These are phyloP conservation scores for Cyberlindnera samutprakarnensis DNA, from an alignment of 805 yeast species.

Conservation along the genomic window DNA sequence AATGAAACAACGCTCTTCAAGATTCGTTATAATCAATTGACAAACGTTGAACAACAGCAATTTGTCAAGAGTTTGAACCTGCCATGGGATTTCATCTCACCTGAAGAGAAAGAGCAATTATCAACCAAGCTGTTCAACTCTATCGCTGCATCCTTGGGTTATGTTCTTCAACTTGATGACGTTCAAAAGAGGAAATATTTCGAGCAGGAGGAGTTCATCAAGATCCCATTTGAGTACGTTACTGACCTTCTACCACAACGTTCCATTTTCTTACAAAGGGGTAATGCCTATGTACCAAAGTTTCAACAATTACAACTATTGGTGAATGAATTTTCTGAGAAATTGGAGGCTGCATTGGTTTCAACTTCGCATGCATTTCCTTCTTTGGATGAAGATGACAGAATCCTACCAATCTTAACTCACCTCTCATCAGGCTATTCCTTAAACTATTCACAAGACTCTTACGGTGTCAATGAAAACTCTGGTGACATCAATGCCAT, in stretches of 20 bases:
- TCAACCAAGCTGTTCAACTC: slow-evolving; percentile 47
- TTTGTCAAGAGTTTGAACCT: slow-evolving; percentile 63
- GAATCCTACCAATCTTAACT: slow-evolving; percentile 76
- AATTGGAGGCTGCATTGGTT: slow-evolving; percentile 37
- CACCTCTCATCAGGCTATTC: slow-evolving; percentile 72
- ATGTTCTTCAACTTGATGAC: slow-evolving; percentile 37
- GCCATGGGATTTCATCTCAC: slow-evolving; percentile 62
- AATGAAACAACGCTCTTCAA: slow-evolving; percentile 72
- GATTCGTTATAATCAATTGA: slow-evolving; percentile 59
- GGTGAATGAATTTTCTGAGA: slow-evolving; percentile 57
- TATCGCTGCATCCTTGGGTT: slow-evolving; percentile 33
- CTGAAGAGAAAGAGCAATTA: slow-evolving; percentile 50
- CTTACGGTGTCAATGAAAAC: slow-evolving; percentile 15
- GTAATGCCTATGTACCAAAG: slow-evolving; percentile 81
- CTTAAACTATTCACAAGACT: slow-evolving; percentile 22
- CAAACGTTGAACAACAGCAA: slow-evolving; percentile 56
- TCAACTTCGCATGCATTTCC: slow-evolving; percentile 74
- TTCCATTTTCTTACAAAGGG: slow-evolving; percentile 55
- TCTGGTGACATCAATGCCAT: slow-evolving; percentile 51
- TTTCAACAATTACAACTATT: slow-evolving; percentile 68
- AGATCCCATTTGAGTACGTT: slow-evolving; percentile 82
- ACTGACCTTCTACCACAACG: slow-evolving; percentile 71
- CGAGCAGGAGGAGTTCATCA: slow-evolving; percentile 61
- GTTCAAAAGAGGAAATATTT: slow-evolving; percentile 35
- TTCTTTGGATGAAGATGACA: slow-evolving; percentile 83